Evolutionary conservation across 192 early-diverging fungal genomes (phyloP).

Genomic region (Pecoramyces ruminantium): DNA sequence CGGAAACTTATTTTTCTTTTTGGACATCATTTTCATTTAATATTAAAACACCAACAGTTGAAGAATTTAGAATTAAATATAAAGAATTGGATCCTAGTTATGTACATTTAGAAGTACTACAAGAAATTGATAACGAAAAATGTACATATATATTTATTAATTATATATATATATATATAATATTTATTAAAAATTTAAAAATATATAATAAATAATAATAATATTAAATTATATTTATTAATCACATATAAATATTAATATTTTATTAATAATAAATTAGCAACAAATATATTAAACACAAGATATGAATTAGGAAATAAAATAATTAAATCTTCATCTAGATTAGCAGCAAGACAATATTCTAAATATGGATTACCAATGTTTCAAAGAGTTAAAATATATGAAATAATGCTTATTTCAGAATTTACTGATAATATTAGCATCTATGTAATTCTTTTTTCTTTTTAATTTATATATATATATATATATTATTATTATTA

Average conservation of each 20-base stretch:
- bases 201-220: too few species aligned
- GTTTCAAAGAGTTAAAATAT: conserved; percentile 15
- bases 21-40: background rate
- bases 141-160: background rate
- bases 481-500: too few species aligned
- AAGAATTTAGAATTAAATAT: conserved; percentile 11
- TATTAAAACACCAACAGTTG: conserved; percentile 2
- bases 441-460: conserved; percentile 5
- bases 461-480: background rate
- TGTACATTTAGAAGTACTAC: conserved; percentile 10
- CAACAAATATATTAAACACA: background rate
- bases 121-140: conserved; percentile 1
- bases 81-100: conserved; percentile 6
- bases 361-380: conserved; percentile 20
- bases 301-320: conserved; percentile 6
- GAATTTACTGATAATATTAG: conserved; percentile 11
- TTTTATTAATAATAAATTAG: too few species aligned
- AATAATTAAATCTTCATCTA: conserved; percentile 2
- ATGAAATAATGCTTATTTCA: conserved; percentile 22
- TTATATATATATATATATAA: too few species aligned
- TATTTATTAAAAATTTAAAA: too few species aligned
- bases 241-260: too few species aligned
- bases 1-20: background rate
- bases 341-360: conserved; percentile 6
- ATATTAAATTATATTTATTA: too few species aligned